Evolutionary conservation across 225 moss, liverwort and hornwort genomes (phyloP), one percentile per base, ranked within the genome.

Genomic region (Rhytidiadelphus loreus): DNA sequence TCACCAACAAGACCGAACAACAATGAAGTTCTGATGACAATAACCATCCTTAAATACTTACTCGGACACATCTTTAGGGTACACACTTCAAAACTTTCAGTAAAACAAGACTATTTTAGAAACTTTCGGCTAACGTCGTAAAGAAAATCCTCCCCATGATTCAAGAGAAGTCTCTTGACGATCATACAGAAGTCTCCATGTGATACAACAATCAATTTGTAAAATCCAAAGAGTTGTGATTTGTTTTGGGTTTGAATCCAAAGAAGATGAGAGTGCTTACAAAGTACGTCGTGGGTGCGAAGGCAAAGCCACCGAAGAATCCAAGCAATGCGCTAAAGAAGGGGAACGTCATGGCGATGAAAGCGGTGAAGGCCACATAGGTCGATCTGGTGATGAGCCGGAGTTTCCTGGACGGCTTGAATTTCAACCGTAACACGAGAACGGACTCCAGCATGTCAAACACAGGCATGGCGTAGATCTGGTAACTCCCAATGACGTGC

Each of bases 381-480:
- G 6, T 0, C 9, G 94, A 91, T n/a, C 94, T 88, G 5, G 93
- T 48, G 65, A 94, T 5, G 43, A 93, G 76, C 7, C 94, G 93
- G 65, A 94, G 93, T 9, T 48, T 15, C 21, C 7, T 25, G 22
- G 91, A 91, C n/a, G 94, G 94, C 48, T 6, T 37, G 16, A 94
- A 24, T 7, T 5, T 71, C 8, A 94, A 83, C 24, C 87, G 88
- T 14, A 22, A 70, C 41, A 94, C 94, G 28, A 93, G 64, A 10
- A 91, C 79, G 11, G 91, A 89, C 82, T 96, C 96, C 41, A 96
- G 10, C 96, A 95, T 92, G 59, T 96, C 96, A 18, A 94, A 96
- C 56, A 96, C 96, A 2, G 96, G 94, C 94, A 96, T 96, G 90
- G 95, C 95, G 69, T 94, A 96, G 63, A 96, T 93, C 87, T 96